Conservation (phyloP, 148 eudicot species). For the Silene latifolia region DNA sequence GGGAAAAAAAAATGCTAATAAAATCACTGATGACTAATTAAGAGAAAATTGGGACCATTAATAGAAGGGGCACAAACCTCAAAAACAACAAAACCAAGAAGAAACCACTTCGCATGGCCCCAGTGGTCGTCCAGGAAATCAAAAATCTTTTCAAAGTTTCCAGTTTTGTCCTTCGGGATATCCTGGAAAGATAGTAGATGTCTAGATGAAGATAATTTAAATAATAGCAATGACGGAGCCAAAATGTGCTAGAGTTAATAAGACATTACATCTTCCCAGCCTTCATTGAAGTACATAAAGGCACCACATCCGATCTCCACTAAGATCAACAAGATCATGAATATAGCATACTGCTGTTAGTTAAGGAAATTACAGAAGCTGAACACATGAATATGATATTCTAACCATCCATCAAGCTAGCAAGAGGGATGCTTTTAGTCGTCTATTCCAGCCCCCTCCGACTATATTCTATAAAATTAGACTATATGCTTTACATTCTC, state of each 20-base stretch:
- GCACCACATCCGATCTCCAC: slow-evolving; percentile 78
- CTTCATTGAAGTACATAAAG: slow-evolving; percentile 73
- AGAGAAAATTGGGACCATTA: not conserved
- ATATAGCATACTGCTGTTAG: slow-evolving; percentile 56
- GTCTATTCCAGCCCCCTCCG: not conserved
- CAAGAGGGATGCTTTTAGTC: not conserved
- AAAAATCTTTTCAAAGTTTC: slow-evolving; percentile 66
- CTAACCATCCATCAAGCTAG: not conserved
- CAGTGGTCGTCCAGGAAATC: slow-evolving; percentile 71
- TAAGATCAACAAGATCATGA: slow-evolving; percentile 75
- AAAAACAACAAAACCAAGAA: slow-evolving; percentile 81
- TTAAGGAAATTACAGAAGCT: slow-evolving; percentile 47
- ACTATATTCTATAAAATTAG: too few species aligned
- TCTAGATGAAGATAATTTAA: not conserved
- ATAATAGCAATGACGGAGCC: not conserved
- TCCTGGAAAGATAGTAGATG: slow-evolving; percentile 33
- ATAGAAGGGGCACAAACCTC: slow-evolving; percentile 41
- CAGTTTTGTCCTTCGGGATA: slow-evolving; percentile 82
- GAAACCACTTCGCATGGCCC: slow-evolving; percentile 76
- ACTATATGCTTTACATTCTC: not conserved
- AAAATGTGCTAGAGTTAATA: not conserved
- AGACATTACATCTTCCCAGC: slow-evolving; percentile 71
- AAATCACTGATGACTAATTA: not conserved
- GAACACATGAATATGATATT: slow-evolving; percentile 3
- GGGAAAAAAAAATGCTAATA: not conserved